Base-by-base conservation (phyloP, 495 filamentous ascomycete species). In the Lophium mytilinum region DNA sequence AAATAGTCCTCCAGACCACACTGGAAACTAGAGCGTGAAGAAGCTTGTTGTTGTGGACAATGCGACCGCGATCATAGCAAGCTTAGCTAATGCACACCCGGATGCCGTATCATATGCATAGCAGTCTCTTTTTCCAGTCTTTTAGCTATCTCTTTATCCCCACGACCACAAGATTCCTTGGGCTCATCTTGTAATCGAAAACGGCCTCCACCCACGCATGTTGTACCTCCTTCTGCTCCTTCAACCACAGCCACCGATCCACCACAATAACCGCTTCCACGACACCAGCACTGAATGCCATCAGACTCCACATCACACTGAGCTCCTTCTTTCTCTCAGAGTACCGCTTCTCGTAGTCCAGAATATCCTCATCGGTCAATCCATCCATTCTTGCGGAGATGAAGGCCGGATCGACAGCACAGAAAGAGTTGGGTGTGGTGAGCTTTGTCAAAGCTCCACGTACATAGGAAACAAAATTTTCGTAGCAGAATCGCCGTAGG, bases 231-330 rank as follows among this genome's bases (percentile, higher is more conserved):
- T 69, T 62, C 61, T 94, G 85, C 67, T 98, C 92, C 45, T 74
- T 82, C 55, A 98, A 75, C 71, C 87, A 98, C 52, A 89, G 75
- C 89, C 89, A 97, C 41, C 93, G 76, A 76, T 98, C 93, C 35
- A 90, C 83, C 37, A 96, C 89, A 67, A 98, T 90, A 51, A 90
- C 72, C 24, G 88, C 87, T 72, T 98, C 93, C 33, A 92, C 83
- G 12, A 96, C 83, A 9, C 80, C 80, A 8, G 94, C 88, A 65
- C 89, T 93, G 66, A 95, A 96, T 2, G 93, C 89, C 92, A 97
- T 97, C 65, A 98, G 71, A 62, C 78, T 88, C 93, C 93, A 98
- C 37, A 90, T 76, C 4, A 92, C 76, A 69, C 85, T 89, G 14
- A 98, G 76, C 61, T 95, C 83, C 62, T 91, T 86, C 75, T 85